Conservation (phyloP, 2,329 filamentous ascomycete species). For the Pestalotiopsis sp. region DNA sequence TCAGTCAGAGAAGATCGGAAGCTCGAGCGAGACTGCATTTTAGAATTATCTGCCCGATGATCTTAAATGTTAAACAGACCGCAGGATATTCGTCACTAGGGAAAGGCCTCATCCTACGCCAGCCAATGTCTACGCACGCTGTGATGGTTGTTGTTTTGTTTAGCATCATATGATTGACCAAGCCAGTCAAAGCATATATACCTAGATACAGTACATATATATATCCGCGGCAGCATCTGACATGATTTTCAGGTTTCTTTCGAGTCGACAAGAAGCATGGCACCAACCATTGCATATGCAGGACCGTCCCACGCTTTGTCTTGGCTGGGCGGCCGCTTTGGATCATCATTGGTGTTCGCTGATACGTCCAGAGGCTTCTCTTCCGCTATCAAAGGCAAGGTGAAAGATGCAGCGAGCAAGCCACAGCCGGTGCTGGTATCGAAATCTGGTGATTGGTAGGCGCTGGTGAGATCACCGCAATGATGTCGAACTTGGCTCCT, state of each 20-base stretch:
- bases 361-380: neutral
- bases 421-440: neutral
- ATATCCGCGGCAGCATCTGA: neutral
- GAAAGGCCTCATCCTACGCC: neutral
- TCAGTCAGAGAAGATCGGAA: no score
- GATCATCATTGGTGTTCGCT: neutral
- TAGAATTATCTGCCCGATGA: no score
- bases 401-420: neutral
- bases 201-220: neutral
- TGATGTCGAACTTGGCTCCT: neutral
- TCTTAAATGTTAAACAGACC: neutral
- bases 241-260: constrained; percentile 2
- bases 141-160: neutral
- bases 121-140: neutral
- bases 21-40: no score
- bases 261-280: neutral
- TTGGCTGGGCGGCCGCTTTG: neutral
- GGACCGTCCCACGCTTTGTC: neutral
- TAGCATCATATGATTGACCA: neutral
- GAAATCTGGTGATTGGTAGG: neutral
- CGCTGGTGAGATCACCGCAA: neutral
- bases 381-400: neutral
- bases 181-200: neutral
- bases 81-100: neutral
- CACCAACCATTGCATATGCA: neutral